phyloP scores from a whole-genome alignment of 768 basidiomycete species.

The Lactarius pseudohatsudake region DNA sequence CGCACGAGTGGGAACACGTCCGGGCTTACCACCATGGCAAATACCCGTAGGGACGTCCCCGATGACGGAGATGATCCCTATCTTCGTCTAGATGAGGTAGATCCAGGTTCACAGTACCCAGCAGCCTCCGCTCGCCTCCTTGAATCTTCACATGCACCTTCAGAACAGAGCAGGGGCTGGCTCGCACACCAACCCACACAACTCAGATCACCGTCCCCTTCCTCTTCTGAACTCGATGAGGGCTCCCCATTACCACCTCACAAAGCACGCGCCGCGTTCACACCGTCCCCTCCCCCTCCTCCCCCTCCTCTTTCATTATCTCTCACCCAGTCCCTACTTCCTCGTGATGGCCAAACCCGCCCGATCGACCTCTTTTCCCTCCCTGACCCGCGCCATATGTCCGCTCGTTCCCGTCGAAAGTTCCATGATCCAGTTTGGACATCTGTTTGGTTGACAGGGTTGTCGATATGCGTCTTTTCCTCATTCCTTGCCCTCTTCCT shows the following conservation, averaged over 20 bases:
- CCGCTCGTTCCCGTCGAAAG: slow-evolving; percentile 57
- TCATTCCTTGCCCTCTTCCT: slow-evolving; percentile 66
- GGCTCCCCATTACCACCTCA: slow-evolving; percentile 45
- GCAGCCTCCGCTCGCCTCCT: slow-evolving; percentile 42
- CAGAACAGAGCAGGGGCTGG: slow-evolving; percentile 54
- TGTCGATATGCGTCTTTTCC: slow-evolving; percentile 60
- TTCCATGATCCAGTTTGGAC: slow-evolving; percentile 77
- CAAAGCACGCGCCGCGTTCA: slow-evolving; percentile 37
- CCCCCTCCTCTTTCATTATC: slow-evolving; percentile 55
- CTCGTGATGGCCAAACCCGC: slow-evolving; percentile 64
- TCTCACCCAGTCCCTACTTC: slow-evolving; percentile 77
- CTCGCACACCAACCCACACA: slow-evolving; percentile 75
- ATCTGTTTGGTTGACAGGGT: slow-evolving; percentile 58
- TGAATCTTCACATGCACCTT: slow-evolving; percentile 34
- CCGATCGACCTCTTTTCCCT: slow-evolving; percentile 72
- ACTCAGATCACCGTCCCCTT: slow-evolving; percentile 48
- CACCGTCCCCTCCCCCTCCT: slow-evolving; percentile 48
- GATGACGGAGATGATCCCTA: slow-evolving; percentile 75
- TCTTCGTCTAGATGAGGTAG: slow-evolving; percentile 71
- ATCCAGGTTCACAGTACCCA: slow-evolving; percentile 41
- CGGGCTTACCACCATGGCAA: slow-evolving; percentile 36
- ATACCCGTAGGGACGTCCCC: slow-evolving; percentile 28
- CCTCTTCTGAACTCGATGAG: slow-evolving; percentile 43
- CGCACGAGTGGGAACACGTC: slow-evolving; percentile 40
- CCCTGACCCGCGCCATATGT: slow-evolving; percentile 71